Evolutionary conservation across 441 rosid genomes (phyloP), one percentile per base, ranked within the genome.

Genomic region (Caryocar brasiliense): DNA sequence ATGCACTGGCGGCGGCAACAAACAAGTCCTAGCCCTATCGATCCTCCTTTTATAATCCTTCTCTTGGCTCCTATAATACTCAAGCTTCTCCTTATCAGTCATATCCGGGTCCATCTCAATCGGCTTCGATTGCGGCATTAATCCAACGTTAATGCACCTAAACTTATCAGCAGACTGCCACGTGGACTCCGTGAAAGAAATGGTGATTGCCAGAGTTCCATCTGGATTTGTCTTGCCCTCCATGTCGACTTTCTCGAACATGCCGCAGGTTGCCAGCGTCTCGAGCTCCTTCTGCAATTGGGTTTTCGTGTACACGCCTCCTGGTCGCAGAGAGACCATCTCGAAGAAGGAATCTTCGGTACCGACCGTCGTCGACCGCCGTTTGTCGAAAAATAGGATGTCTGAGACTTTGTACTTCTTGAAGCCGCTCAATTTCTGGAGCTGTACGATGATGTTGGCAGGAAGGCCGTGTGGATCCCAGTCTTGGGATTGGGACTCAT

Each of bases 381-480:
- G 50, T 59, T 70, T 50, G 56, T 92, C 98, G 26, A 76, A 79
- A 76, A 92, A 92, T 6, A 74, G 28, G 56, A 92, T 82, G 4
- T 87, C 96, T 0, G 98, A 81, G 0, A 85, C 53, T 33, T 87
- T 92, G 51, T 83, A 92, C 43, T 74, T 87, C 64, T 29, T 29
- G 34, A 29, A 29, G 34, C 8, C n/a, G 34, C 34, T 29, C 34
- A 29, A 29, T 29, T 29, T 29, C 34, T 29, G n/a, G n/a, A 12
- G 34, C 8, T 29, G 34, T 2, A 1, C 0, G 12, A 29, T 63
- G 17, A 83, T 80, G 72, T 87, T 87, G 9, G 83, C 93, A 2
- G 98, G 96, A n/a, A 87, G 54, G 3, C 98, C 96, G 36, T 87
- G 98, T 7, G 91, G 62, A 60, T 92, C 95, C 89, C 88, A 92